Conservation (phyloP, 139 green algal genomes). For the Yamagishiella unicocca region DNA sequence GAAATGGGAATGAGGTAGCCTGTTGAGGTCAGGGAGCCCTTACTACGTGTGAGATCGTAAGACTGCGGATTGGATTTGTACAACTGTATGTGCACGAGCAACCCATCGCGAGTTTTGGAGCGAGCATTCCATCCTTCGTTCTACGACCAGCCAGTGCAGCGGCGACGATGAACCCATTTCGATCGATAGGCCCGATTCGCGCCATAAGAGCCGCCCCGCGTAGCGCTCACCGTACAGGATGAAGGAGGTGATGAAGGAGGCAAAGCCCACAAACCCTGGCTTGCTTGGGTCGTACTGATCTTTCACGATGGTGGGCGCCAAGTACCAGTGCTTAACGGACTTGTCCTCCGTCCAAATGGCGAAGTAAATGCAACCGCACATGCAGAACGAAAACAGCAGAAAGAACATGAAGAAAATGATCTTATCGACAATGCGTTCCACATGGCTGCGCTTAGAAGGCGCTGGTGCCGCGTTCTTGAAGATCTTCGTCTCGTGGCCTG, state of each 20-base stretch:
- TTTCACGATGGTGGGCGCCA: constrained; percentile 46
- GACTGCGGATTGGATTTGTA: no score
- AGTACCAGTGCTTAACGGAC: constrained; percentile 69
- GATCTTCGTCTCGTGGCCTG: constrained; percentile 86
- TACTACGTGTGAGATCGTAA: no score
- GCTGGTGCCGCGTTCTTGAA: constrained; percentile 79
- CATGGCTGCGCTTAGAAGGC: constrained; percentile 76
- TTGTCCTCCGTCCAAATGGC: constrained; percentile 63
- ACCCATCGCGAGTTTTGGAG: no score
- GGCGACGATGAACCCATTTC: no score
- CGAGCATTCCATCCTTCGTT: no score
- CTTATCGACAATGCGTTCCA: constrained; percentile 81
- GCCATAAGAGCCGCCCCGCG: neutral
- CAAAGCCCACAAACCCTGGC: constrained; percentile 58
- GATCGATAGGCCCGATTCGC: no score
- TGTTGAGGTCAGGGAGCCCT: no score
- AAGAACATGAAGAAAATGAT: constrained; percentile 85
- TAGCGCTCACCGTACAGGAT: constrained; percentile 76
- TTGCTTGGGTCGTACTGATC: constrained; percentile 63
- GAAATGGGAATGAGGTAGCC: constrained; percentile 98
- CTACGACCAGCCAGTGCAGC: no score
- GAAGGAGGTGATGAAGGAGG: constrained; percentile 83
- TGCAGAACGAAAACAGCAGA: constrained; percentile 79
- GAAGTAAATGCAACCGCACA: constrained; percentile 66
- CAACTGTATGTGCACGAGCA: no score